These are phyloP conservation scores for Zoysia pacifica DNA, from an alignment of 176 grass and related monocot species.

Conservation along the genomic window DNA sequence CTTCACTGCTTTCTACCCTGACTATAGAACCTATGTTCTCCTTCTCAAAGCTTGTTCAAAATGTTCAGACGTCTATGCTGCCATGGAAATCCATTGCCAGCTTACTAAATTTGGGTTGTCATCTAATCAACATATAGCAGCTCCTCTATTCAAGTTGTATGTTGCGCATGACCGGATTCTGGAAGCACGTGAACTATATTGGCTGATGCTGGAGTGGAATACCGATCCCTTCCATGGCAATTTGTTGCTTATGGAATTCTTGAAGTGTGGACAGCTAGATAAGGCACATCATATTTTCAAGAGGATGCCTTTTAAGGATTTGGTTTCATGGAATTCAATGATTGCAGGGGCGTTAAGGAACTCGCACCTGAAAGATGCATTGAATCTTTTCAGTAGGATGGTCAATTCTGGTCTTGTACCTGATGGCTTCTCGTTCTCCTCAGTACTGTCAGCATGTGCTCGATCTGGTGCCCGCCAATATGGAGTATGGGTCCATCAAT, in stretches of 20 bases:
- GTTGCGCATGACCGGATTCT: constrained; percentile 45
- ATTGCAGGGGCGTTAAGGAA: constrained; percentile 53
- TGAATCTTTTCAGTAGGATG: constrained; percentile 62
- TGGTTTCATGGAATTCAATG: constrained; percentile 83
- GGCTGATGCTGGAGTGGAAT: constrained; percentile 36
- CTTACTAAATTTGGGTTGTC: constrained; percentile 55
- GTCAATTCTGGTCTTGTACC: constrained; percentile 53
- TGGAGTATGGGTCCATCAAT: constrained; percentile 58
- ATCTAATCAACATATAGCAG: constrained; percentile 20
- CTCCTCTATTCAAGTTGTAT: constrained; percentile 59
- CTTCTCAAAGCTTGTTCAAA: constrained; percentile 63
- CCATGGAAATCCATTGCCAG: constrained; percentile 52
- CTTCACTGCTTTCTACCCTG: constrained; percentile 51
- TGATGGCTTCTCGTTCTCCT: constrained; percentile 68
- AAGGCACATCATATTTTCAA: constrained; percentile 66
- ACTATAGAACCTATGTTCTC: constrained; percentile 56
- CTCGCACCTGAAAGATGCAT: constrained; percentile 46
- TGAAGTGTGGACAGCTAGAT: constrained; percentile 58
- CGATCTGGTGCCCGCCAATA: constrained; percentile 47
- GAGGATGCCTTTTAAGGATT: constrained; percentile 64
- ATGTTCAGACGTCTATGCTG: constrained; percentile 52
- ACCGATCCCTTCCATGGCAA: constrained; percentile 58
- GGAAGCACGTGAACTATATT: constrained; percentile 53
- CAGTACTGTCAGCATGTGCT: constrained; percentile 68
- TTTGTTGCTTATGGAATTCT: constrained; percentile 50